These are phyloP conservation scores for Petasospora rhodanensis DNA, from an alignment of 1,139 yeast species.

Conservation along the genomic window DNA sequence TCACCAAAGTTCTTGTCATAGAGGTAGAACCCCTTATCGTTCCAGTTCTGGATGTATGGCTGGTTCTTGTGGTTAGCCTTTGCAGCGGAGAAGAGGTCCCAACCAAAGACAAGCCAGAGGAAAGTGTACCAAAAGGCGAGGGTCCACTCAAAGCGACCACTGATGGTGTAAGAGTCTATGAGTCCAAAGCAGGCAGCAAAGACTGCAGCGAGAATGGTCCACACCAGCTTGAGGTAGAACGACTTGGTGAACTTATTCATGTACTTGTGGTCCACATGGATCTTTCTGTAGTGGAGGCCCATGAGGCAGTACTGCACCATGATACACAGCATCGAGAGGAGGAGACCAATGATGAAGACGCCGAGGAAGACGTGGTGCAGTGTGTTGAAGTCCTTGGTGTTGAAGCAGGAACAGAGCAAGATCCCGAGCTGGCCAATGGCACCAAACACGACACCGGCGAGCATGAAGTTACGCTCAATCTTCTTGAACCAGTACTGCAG, in stretches of 20 bases:
- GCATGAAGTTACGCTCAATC: constrained; percentile 32
- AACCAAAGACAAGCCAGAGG: constrained; percentile 57
- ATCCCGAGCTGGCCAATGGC: constrained; percentile 74
- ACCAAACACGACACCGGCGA: constrained; percentile 36
- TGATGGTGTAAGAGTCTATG: constrained; percentile 36
- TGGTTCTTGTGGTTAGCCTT: constrained; percentile 20
- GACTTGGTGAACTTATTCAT: constrained; percentile 45
- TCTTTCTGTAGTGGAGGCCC: constrained; percentile 41
- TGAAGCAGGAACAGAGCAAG: constrained; percentile 68
- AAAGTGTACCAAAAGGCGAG: constrained; percentile 80
- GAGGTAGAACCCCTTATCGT: constrained; percentile 19
- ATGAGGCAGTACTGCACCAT: constrained; percentile 26
- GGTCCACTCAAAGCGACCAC: constrained; percentile 77
- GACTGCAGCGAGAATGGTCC: constrained; percentile 66
- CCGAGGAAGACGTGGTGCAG: constrained; percentile 72
- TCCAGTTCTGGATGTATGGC: constrained; percentile 23
- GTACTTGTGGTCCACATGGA: constrained; percentile 24
- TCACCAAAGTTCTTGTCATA: constrained; percentile 19
- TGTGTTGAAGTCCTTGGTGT: constrained; percentile 51
- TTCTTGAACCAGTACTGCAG: constrained; percentile 35
- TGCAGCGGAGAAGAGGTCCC: constrained; percentile 69
- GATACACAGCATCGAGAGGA: constrained; percentile 59
- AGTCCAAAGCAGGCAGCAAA: constrained; percentile 70
- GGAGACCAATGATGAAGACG: constrained; percentile 68
- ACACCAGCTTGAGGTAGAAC: constrained; percentile 49